Percentiles rank a stretch among this genome's conserved stretches.
These are phyloP conservation scores for Mycothermus thermophilus DNA, from an alignment of 495 filamentous ascomycete genomes.

Conservation along the genomic window DNA sequence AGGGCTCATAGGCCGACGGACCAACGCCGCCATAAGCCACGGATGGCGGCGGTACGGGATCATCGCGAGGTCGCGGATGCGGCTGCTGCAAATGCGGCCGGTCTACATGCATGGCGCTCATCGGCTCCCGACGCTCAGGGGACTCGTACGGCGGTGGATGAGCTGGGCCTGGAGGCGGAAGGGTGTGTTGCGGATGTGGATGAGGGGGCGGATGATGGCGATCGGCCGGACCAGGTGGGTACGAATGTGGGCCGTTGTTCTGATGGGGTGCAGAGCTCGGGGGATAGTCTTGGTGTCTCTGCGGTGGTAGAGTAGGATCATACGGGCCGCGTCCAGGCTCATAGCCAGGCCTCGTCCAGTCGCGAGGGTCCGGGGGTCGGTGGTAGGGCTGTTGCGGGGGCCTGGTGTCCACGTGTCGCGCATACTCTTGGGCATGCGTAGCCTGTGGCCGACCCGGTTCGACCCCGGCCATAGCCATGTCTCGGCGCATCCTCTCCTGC, in stretches of 20 bases:
- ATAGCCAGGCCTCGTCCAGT: constrained; percentile 31
- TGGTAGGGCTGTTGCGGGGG: constrained; percentile 20
- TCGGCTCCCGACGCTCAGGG: constrained; percentile 30
- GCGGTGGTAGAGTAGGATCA: constrained; percentile 22
- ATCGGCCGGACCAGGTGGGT: constrained; percentile 29
- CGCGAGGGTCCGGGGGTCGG: constrained; percentile 30
- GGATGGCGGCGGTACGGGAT: constrained; percentile 29
- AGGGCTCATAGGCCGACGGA: constrained; percentile 22
- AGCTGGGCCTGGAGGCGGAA: constrained; percentile 23
- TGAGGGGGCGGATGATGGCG: constrained; percentile 33
- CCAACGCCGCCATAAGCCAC: constrained; percentile 28
- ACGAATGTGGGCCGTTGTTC: constrained; percentile 32
- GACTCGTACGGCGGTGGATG: constrained; percentile 35
- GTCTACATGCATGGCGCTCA: constrained; percentile 20
- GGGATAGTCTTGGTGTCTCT: constrained; percentile 31
- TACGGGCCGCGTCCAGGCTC: constrained; percentile 29
- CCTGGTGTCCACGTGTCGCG: constrained; percentile 20
- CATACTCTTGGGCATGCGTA: constrained; percentile 18
- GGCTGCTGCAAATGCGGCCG: constrained; percentile 26
- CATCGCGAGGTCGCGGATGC: constrained; percentile 19
- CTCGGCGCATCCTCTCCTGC: constrained; percentile 23
- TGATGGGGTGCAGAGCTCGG: constrained; percentile 26
- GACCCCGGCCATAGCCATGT: constrained; percentile 25
- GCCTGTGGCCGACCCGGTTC: constrained; percentile 16
- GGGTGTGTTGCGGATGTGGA: constrained; percentile 27